Conservation (phyloP, 2,329 filamentous ascomycete genomes). For the Neofusicoccum ribis region DNA sequence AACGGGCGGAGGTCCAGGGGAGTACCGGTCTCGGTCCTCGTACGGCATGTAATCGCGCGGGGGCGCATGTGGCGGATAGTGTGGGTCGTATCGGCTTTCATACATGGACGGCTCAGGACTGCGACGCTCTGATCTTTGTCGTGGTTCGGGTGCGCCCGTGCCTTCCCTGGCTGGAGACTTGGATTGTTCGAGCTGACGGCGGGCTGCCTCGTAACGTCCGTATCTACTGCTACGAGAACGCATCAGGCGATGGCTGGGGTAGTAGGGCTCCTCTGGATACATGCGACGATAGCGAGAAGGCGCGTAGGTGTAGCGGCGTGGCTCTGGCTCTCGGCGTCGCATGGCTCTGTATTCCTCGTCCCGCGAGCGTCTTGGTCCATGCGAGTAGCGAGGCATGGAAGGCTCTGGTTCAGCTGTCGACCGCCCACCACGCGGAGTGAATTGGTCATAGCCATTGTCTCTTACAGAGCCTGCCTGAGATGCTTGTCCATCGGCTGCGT, state of each 20-base stretch:
- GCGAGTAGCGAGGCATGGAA: neutral
- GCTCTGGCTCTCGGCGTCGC: slow-evolving; percentile 1
- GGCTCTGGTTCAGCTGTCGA: slow-evolving; percentile 8
- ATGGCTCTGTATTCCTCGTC: slow-evolving; percentile 6
- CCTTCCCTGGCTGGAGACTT: slow-evolving; percentile 16
- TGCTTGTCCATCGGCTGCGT: neutral
- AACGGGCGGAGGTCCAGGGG: slow-evolving; percentile 11
- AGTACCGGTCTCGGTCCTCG: slow-evolving; percentile 9
- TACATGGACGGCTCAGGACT: slow-evolving; percentile 1
- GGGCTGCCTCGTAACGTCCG: slow-evolving; percentile 18
- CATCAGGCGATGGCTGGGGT: neutral
- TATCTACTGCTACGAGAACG: slow-evolving; percentile 13
- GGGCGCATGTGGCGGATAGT: neutral
- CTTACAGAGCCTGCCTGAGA: neutral
- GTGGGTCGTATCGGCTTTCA: neutral
- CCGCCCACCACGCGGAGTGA: neutral
- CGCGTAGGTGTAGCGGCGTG: slow-evolving; percentile 10
- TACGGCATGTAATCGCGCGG: slow-evolving; percentile 14
- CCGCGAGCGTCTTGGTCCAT: neutral
- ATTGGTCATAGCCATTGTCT: slow-evolving; percentile 4
- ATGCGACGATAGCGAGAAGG: slow-evolving; percentile 17
- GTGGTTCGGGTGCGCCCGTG: slow-evolving; percentile 1
- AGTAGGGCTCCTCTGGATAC: slow-evolving; percentile 16
- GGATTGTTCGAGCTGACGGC: slow-evolving; percentile 14
- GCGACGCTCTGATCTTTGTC: slow-evolving; percentile 1